These are phyloP conservation scores for Anthracocystis walkeri DNA, from an alignment of 1,284 basidiomycete genomes.

Conservation along the genomic window DNA sequence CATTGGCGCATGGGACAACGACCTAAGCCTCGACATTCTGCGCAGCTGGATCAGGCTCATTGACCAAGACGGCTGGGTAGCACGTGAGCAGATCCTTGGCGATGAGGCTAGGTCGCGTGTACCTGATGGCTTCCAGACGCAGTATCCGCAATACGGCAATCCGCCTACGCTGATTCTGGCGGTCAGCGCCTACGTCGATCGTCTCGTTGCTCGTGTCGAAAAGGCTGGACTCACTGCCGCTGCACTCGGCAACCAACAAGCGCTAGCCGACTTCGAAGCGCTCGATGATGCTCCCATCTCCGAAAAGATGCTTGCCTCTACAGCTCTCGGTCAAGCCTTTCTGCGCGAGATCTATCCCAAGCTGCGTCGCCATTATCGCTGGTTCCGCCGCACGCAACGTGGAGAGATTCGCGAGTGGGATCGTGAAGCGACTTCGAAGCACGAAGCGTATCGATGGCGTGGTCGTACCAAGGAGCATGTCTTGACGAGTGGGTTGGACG, in stretches of 20 bases:
- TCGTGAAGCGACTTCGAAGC: conserved; percentile 81
- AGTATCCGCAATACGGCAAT: conserved; percentile 92
- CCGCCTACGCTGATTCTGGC: conserved; percentile 93
- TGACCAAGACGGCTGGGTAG: conserved; percentile 94
- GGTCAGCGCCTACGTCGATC: conserved; percentile 84
- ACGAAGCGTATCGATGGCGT: conserved; percentile 92
- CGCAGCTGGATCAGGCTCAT: conserved; percentile 89
- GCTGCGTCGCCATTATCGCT: conserved; percentile 89
- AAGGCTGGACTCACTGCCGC: conserved; percentile 28
- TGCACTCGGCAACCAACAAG: conserved; percentile 21
- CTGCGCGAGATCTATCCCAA: conserved; percentile 83
- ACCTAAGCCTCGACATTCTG: conserved; percentile 88
- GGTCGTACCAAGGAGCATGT: conserved; percentile 88
- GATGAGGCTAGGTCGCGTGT: conserved; percentile 85
- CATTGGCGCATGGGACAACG: conserved; percentile 91
- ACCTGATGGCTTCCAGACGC: conserved; percentile 86
- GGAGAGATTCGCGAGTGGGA: conserved; percentile 87
- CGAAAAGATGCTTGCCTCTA: conserved; percentile 38
- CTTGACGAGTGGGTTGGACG: conserved; percentile 92
- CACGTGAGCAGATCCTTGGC: conserved; percentile 91
- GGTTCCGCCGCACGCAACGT: conserved; percentile 92
- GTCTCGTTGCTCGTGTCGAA: conserved; percentile 73
- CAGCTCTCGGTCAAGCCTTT: conserved; percentile 75
- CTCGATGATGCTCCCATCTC: conserved; percentile 27
- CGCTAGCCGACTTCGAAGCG: conserved; percentile 13